Base-by-base conservation (phyloP, 345 rosid genomes). In the Brassica incana region DNA sequence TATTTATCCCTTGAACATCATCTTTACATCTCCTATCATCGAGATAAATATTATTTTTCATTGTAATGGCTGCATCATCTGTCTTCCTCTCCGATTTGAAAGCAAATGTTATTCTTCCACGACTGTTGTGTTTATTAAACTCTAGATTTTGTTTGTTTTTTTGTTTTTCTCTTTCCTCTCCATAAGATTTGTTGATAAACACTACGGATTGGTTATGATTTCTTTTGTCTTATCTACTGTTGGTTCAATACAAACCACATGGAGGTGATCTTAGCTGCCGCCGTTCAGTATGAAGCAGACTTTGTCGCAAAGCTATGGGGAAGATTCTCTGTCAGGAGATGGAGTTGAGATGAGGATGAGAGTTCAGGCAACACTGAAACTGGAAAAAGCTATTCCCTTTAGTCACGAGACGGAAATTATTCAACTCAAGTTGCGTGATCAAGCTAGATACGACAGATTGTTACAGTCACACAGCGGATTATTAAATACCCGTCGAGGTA, bases 391-490 rank as follows among this genome's bases (percentile, higher is more conserved):
- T 12, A 80, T 90, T 78, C 88, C 92, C 65, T 72, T 73, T 45
- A 80, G 60, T 81, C 88, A 79, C 23, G 73, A 76, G 75, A 74
- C 88, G 33, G 90, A 89, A 77, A 68, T 95, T 65, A 80, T 82
- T 67, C 84, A 86, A 75, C 90, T 95, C 12, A 85, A 70, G 80
- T 88, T 86, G n/a, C 86, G 88, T 80, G 99, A 95, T 33, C 77
- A 79, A 72, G 73, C 80, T 38, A 86, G 99, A 73, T 97, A 90
- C 68, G 86, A 93, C 12, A 87, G 96, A 78, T 85, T 92, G 88
- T 72, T 92, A 80, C 92, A 89, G 83, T 80, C 91, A 1, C 16
- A 83, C 16, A 86, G 65, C 48, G 94, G 88, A 15, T 88, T 95
- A 16, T 85, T 89, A 14, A 92, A 90, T 89, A 91, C 48, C 89